Percentiles rank a stretch among this genome's conserved stretches.
Conservation (phyloP, 805 yeast species). For the Wickerhamomyces alni region DNA sequence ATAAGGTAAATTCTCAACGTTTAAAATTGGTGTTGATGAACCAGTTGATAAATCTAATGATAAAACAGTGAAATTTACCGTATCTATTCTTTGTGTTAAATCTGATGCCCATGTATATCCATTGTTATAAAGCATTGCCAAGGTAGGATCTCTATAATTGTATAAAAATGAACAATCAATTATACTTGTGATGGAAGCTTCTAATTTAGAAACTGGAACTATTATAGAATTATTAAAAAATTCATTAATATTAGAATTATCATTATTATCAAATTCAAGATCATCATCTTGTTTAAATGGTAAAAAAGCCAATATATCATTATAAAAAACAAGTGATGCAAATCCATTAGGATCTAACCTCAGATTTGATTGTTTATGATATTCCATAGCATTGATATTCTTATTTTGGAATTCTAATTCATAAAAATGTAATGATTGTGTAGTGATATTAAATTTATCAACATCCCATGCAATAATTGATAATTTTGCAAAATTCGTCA, state of each 20-base stretch:
- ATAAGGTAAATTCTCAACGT: conserved; percentile 62
- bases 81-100: conserved; percentile 55
- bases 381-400: conserved; percentile 34
- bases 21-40: conserved; percentile 61
- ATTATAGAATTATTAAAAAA: conserved; percentile 41
- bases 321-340: conserved; percentile 53
- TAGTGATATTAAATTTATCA: conserved; percentile 44
- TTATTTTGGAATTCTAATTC: conserved; percentile 57
- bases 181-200: conserved; percentile 52
- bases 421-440: conserved; percentile 81
- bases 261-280: conserved; percentile 31
- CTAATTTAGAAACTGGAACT: conserved; percentile 50
- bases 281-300: conserved; percentile 49
- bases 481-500: conserved; percentile 72
- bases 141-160: conserved; percentile 77
- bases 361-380: conserved; percentile 21
- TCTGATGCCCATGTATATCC: conserved; percentile 76
- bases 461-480: conserved; percentile 71
- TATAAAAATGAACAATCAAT: conserved; percentile 66
- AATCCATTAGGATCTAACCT: conserved; percentile 51
- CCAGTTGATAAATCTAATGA: conserved; percentile 53
- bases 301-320: conserved; percentile 64
- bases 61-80: conserved; percentile 51
- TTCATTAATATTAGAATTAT: conserved; percentile 12
- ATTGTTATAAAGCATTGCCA: conserved; percentile 59